These are phyloP conservation scores for Hymenoscyphus albidus DNA, from an alignment of 2,329 filamentous ascomycete species.

Conservation along the genomic window DNA sequence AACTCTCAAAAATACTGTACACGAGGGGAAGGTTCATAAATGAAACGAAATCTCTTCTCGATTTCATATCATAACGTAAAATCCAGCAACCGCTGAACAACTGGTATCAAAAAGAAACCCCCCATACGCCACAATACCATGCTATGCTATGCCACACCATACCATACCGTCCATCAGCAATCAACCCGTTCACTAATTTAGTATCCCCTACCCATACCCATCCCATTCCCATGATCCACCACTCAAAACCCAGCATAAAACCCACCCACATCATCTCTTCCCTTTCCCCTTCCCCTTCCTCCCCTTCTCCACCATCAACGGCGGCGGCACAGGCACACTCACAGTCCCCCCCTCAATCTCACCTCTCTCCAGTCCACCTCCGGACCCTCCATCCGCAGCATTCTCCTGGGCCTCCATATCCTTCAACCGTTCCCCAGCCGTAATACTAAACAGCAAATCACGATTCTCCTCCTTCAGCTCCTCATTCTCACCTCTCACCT, in stretches of 20 bases:
- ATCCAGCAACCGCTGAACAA: too few relatives aligned
- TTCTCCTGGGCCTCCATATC: slow-evolving; percentile 81
- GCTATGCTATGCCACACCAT: not conserved
- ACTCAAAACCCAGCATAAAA: not conserved
- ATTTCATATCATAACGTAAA: too few relatives aligned
- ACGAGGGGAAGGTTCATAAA: too few relatives aligned
- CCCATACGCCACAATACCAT: too few relatives aligned
- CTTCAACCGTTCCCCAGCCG: slow-evolving; percentile 73
- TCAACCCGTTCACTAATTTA: not conserved
- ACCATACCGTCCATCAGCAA: not conserved
- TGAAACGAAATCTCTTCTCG: too few relatives aligned
- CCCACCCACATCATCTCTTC: slow-evolving; percentile 14
- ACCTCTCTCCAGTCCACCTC: slow-evolving; percentile 50
- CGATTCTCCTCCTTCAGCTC: slow-evolving; percentile 75
- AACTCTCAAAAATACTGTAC: too few relatives aligned
- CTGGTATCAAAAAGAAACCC: too few relatives aligned
- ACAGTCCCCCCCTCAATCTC: slow-evolving; percentile 71
- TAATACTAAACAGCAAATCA: slow-evolving; percentile 83
- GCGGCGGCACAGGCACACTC: slow-evolving; percentile 52
- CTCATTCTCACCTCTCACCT: slow-evolving; percentile 45
- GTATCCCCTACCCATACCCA: not conserved
- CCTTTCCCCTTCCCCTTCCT: slow-evolving; percentile 29
- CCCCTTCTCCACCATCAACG: slow-evolving; percentile 22
- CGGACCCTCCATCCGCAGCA: slow-evolving; percentile 25
- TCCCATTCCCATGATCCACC: too few relatives aligned